Conservation (phyloP, 2,329 filamentous ascomycete genomes). For the Aspergillus chevalieri region DNA sequence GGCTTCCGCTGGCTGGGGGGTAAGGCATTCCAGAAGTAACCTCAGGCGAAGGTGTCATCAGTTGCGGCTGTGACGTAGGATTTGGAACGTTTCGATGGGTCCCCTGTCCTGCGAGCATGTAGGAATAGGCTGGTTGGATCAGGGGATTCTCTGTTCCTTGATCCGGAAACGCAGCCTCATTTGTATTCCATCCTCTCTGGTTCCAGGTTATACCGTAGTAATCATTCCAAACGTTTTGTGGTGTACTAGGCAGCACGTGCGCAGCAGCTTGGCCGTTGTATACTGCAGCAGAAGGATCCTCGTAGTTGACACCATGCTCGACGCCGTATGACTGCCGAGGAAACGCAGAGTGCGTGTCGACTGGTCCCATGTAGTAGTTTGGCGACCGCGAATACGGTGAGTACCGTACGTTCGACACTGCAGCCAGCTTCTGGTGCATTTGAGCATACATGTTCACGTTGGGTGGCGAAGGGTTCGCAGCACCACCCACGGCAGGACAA, state of each 20-base stretch:
- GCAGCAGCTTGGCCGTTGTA: slow-evolving; percentile 28
- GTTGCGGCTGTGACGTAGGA: slow-evolving; percentile 22
- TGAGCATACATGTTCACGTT: slow-evolving; percentile 16
- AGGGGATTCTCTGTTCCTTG: slow-evolving; percentile 20
- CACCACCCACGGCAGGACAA: slow-evolving; percentile 18
- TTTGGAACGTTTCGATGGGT: slow-evolving; percentile 33
- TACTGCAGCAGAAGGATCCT: slow-evolving; percentile 25
- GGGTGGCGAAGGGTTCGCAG: slow-evolving; percentile 13
- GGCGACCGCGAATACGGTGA: slow-evolving; percentile 14
- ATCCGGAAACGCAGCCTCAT: slow-evolving; percentile 23
- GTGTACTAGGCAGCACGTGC: slow-evolving; percentile 31
- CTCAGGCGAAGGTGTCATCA: slow-evolving; percentile 12
- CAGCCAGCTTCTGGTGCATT: slow-evolving; percentile 8
- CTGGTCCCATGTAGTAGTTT: slow-evolving; percentile 21
- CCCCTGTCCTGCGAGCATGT: slow-evolving; percentile 24
- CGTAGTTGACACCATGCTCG: slow-evolving; percentile 24
- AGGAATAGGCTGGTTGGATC: slow-evolving; percentile 21
- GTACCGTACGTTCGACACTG: slow-evolving; percentile 12
- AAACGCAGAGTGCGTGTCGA: slow-evolving; percentile 15
- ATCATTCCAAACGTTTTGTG: slow-evolving; percentile 23
- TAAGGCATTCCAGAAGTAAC: slow-evolving; percentile 12
- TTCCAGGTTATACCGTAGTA: slow-evolving; percentile 22
- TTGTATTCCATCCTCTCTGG: slow-evolving; percentile 25
- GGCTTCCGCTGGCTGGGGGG: slow-evolving; percentile 3
- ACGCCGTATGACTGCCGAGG: slow-evolving; percentile 17